phyloP scores from a whole-genome alignment of 1,139 yeast genomes.

The Meyerozyma smithsonii region DNA sequence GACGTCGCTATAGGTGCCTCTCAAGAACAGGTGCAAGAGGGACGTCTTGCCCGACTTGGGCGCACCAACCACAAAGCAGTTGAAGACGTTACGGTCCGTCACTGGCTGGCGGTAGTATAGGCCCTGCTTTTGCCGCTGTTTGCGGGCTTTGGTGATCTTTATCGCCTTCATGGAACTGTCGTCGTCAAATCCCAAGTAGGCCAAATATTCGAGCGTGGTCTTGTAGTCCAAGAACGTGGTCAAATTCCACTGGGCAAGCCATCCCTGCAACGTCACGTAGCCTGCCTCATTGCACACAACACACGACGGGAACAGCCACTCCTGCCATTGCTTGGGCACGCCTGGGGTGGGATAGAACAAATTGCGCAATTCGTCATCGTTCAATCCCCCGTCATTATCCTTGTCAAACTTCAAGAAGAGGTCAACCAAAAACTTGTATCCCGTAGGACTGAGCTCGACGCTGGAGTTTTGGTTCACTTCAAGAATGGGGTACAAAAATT shows the following conservation, averaged over 20 bases:
- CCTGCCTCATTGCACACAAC: slow-evolving; percentile 90
- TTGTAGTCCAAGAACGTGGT: slow-evolving; percentile 82
- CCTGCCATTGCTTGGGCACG: slow-evolving; percentile 80
- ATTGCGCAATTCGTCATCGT: slow-evolving; percentile 59
- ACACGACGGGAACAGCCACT: slow-evolving; percentile 77
- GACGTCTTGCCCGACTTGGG: slow-evolving; percentile 85
- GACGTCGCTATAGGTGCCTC: slow-evolving; percentile 62
- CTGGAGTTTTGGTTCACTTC: slow-evolving; percentile 76
- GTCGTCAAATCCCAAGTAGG: slow-evolving; percentile 81
- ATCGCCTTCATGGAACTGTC: slow-evolving; percentile 54
- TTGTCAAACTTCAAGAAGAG: slow-evolving; percentile 80
- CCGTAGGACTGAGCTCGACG: slow-evolving; percentile 90
- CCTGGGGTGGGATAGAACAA: slow-evolving; percentile 91
- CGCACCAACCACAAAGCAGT: slow-evolving; percentile 83
- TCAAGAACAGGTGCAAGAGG: slow-evolving; percentile 72
- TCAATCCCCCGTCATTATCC: slow-evolving; percentile 94
- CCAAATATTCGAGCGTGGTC: slow-evolving; percentile 82
- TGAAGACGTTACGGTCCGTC: slow-evolving; percentile 82
- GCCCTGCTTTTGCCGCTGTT: slow-evolving; percentile 58
- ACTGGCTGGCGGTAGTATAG: slow-evolving; percentile 64
- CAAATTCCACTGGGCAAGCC: slow-evolving; percentile 98
- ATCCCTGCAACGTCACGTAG: slow-evolving; percentile 87
- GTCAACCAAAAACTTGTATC: slow-evolving; percentile 88
- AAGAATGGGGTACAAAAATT: slow-evolving; percentile 68
- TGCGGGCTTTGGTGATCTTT: slow-evolving; percentile 78